phyloP scores from a whole-genome alignment of 2,329 filamentous ascomycete genomes.

The Aureobasidium pullulans region DNA sequence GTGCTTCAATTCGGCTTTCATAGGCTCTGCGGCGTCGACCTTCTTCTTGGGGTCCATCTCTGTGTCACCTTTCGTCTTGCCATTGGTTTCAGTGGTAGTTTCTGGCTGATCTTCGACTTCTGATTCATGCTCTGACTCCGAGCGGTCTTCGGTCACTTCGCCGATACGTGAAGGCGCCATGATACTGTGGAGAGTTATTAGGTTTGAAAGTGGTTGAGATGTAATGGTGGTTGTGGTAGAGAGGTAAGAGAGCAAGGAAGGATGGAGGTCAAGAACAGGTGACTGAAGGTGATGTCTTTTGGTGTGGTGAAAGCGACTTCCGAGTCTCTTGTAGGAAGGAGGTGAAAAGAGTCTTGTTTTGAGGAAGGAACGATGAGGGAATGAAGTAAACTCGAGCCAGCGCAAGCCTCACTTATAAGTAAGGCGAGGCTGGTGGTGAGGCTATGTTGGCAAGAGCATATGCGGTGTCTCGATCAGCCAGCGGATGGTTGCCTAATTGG shows the following conservation, averaged over 20 bases:
- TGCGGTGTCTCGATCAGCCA: constrained; percentile 4
- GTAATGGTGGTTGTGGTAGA: background rate
- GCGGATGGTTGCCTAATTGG: background rate
- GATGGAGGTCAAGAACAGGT: too few species aligned
- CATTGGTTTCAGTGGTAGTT: background rate
- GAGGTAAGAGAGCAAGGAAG: background rate
- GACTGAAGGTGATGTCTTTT: too few species aligned
- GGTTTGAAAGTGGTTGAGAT: too few species aligned
- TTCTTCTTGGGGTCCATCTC: background rate
- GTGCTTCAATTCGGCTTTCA: constrained; percentile 21
- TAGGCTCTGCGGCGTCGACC: background rate
- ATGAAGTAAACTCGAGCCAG: too few species aligned
- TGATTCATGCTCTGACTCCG: background rate
- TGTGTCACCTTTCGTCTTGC: background rate
- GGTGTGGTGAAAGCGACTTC: too few species aligned
- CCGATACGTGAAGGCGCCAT: background rate
- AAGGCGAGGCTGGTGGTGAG: too few species aligned
- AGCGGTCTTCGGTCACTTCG: background rate
- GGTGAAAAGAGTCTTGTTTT: background rate
- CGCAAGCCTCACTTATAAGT: background rate
- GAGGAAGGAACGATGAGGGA: background rate
- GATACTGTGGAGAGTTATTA: background rate
- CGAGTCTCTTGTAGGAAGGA: background rate
- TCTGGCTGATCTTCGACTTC: background rate
- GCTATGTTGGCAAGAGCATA: background rate